Evolutionary conservation across 768 basidiomycete species (phyloP).

Genomic region (Trametes coccinea): DNA sequence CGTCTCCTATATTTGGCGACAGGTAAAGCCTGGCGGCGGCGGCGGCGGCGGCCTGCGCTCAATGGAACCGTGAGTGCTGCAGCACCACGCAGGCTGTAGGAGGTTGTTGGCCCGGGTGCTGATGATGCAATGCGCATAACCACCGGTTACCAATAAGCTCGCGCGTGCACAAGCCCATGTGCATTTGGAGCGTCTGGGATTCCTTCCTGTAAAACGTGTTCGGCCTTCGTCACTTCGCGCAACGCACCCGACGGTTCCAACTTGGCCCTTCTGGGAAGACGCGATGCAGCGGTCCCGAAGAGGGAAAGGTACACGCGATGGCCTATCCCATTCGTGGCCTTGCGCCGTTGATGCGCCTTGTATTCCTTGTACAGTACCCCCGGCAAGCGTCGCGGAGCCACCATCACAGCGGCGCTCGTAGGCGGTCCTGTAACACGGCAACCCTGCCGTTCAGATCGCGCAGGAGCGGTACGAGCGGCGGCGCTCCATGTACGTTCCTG

Average conservation of each 20-base stretch:
- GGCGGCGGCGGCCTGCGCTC: not conserved
- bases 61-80: not conserved
- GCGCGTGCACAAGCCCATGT: not conserved
- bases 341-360: conserved; percentile 3
- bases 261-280: not conserved
- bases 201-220: not conserved
- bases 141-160: not conserved
- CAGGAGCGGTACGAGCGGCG: not conserved
- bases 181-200: not conserved
- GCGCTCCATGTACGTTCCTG: conserved; percentile 2
- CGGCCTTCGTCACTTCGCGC: not conserved
- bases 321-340: not conserved
- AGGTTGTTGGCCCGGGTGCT: not conserved
- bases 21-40: not conserved
- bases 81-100: not conserved
- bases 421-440: not conserved
- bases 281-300: conserved; percentile 7
- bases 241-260: not conserved
- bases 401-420: not conserved
- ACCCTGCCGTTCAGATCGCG: not conserved
- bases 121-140: not conserved
- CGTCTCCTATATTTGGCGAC: not conserved
- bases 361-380: not conserved
- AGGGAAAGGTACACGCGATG: conserved; percentile 3
- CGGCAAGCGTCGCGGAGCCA: conserved; percentile 1